These are phyloP conservation scores for Flaveria floridana DNA, from an alignment of 140 eudicot species.

Conservation along the genomic window DNA sequence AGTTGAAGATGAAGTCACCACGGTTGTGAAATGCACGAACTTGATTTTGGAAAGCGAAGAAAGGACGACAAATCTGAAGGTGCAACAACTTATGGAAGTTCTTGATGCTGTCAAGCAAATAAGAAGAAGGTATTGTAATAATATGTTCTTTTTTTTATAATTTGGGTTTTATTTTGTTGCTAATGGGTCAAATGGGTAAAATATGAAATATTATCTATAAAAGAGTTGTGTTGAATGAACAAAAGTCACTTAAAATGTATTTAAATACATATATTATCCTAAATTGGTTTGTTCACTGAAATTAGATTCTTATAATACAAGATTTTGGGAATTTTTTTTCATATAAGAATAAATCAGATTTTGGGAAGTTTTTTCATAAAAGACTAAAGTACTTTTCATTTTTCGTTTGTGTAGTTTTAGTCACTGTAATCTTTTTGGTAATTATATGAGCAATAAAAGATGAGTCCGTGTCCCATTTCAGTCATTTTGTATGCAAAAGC, in stretches of 20 bases:
- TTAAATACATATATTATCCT: neutral
- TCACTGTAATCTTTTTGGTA: constrained; percentile 1
- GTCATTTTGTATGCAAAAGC: constrained; percentile 2
- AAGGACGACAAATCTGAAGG: constrained; percentile 44
- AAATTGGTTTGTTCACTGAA: neutral
- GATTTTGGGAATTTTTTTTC: neutral
- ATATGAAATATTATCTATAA: neutral
- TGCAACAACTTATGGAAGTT: constrained; percentile 55
- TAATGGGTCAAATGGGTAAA: neutral
- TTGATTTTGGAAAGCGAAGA: constrained; percentile 50
- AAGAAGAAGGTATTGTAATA: constrained; percentile 60
- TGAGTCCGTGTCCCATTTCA: neutral
- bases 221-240: neutral
- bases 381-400: neutral
- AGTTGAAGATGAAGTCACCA: constrained; percentile 56
- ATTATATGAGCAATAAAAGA: neutral
- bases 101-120: constrained; percentile 51
- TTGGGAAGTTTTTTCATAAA: neutral
- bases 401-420: neutral
- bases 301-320: neutral
- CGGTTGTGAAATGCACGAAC: constrained; percentile 53
- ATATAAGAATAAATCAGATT: neutral
- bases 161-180: constrained; percentile 5
- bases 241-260: neutral
- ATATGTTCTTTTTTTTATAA: neutral